Percentiles rank a stretch among this genome's conserved stretches.
Evolutionary conservation across 305 asterid species (phyloP).

Genomic region (Coffea humblotiana): DNA sequence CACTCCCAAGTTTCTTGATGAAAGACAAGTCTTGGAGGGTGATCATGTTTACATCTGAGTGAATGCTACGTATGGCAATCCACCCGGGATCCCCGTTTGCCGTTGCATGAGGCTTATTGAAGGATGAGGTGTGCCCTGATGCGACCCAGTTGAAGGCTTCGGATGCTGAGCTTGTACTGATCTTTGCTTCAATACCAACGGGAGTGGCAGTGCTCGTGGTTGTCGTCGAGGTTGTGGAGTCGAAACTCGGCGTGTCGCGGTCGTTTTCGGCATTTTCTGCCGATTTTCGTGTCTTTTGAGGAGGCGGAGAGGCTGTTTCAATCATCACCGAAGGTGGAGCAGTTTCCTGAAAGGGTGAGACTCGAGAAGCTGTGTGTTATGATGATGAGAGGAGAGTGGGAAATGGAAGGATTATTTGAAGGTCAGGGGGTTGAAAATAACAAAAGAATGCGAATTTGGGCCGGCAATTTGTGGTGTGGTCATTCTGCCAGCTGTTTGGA

Average conservation of each 20-base stretch:
- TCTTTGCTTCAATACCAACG: conserved; percentile 8
- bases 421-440: conserved; percentile 15
- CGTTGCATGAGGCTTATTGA: conserved; percentile 26
- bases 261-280: background rate
- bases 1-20: conserved; percentile 58
- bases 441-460: conserved; percentile 35
- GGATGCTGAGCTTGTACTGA: conserved; percentile 22
- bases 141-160: conserved; percentile 12
- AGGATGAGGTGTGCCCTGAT: conserved; percentile 3
- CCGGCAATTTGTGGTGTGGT: conserved; percentile 49
- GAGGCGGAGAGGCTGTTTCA: conserved; percentile 8
- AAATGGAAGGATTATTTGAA: conserved; percentile 11
- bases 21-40: conserved; percentile 48
- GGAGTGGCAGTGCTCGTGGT: conserved; percentile 21
- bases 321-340: conserved; percentile 22
- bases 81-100: conserved; percentile 19
- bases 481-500: conserved; percentile 58
- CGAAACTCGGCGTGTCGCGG: conserved; percentile 16
- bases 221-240: conserved; percentile 23
- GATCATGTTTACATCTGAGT: conserved; percentile 28
- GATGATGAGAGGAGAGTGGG: background rate
- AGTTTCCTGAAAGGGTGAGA: background rate
- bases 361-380: background rate
- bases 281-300: background rate
- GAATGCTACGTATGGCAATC: conserved; percentile 28